Percentiles rank a stretch among this genome's conserved stretches.
These are phyloP conservation scores for Vachellia pachyceras DNA, from an alignment of 306 rosid genomes.

Conservation along the genomic window DNA sequence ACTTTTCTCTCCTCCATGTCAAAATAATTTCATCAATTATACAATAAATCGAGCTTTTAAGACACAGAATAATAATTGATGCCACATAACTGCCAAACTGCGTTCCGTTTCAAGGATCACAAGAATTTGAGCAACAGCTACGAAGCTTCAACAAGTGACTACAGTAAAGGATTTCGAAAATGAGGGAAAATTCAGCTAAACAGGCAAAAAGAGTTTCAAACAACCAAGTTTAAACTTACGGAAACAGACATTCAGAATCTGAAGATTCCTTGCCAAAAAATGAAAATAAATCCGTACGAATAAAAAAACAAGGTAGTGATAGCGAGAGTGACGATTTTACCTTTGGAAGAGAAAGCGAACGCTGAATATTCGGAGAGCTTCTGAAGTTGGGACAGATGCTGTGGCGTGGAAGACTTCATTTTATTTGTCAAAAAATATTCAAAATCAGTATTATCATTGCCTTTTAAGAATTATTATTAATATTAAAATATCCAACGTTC, in stretches of 20 bases:
- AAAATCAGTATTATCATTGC: too few species aligned
- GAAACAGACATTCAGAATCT: slow-evolving; percentile 8
- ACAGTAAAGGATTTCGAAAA: not conserved
- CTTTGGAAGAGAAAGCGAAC: slow-evolving; percentile 1
- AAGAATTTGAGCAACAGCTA: slow-evolving; percentile 9
- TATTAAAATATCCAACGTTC: too few species aligned
- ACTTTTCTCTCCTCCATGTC: not conserved
- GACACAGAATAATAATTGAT: not conserved
- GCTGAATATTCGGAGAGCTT: slow-evolving; percentile 25
- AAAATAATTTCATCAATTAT: slow-evolving; percentile 15
- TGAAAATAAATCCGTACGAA: not conserved
- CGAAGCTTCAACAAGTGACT: slow-evolving; percentile 1
- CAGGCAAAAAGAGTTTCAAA: slow-evolving; percentile 24
- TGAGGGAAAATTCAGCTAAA: not conserved
- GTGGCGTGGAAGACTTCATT: too few species aligned
- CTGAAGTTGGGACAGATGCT: not conserved
- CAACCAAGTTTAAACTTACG: slow-evolving; percentile 9
- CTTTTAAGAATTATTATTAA: too few species aligned
- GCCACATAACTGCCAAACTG: slow-evolving; percentile 3
- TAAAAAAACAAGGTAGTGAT: not conserved
- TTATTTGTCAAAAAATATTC: too few species aligned
- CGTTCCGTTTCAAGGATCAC: not conserved
- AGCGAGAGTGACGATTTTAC: not conserved
- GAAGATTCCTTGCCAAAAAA: not conserved
- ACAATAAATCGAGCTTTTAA: slow-evolving; percentile 5